Conservation (phyloP, 208 protist species). For the Vickermania spadyakhi region DNA sequence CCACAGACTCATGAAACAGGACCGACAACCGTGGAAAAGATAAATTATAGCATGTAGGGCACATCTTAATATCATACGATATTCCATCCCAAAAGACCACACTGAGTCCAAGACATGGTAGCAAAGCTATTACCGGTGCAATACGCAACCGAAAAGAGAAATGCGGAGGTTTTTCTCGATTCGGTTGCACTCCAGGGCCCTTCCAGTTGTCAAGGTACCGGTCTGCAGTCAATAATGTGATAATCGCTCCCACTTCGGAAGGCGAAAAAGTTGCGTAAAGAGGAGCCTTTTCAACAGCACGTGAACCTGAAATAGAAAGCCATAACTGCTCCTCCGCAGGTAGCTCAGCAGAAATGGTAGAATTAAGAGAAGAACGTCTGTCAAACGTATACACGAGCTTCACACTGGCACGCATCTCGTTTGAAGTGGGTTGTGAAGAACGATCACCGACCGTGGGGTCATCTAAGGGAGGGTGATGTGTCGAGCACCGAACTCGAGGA, state of each 20-base stretch:
- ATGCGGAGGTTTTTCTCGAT: conserved; percentile 8
- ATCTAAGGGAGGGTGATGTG: background rate
- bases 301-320: too few species aligned
- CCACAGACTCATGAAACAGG: too few species aligned
- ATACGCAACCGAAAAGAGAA: conserved; percentile 19
- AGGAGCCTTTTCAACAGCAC: too few species aligned
- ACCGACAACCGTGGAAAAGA: too few species aligned
- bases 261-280: background rate
- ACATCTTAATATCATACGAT: too few species aligned
- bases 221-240: background rate
- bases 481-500: background rate
- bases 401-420: background rate
- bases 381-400: background rate
- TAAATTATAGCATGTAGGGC: too few species aligned
- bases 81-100: conserved; percentile 37
- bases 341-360: too few species aligned
- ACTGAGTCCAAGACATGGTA: conserved; percentile 19
- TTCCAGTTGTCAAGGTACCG: background rate
- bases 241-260: background rate
- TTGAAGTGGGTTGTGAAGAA: background rate
- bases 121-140: conserved; percentile 22
- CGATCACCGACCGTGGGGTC: background rate
- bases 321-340: too few species aligned
- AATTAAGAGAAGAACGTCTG: too few species aligned
- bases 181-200: background rate